A percentile compares a stretch with the other conserved stretches of the same genome.
Evolutionary conservation across 768 basidiomycete species (phyloP).

Genomic region (Boletus pseudo-olivaceus): DNA sequence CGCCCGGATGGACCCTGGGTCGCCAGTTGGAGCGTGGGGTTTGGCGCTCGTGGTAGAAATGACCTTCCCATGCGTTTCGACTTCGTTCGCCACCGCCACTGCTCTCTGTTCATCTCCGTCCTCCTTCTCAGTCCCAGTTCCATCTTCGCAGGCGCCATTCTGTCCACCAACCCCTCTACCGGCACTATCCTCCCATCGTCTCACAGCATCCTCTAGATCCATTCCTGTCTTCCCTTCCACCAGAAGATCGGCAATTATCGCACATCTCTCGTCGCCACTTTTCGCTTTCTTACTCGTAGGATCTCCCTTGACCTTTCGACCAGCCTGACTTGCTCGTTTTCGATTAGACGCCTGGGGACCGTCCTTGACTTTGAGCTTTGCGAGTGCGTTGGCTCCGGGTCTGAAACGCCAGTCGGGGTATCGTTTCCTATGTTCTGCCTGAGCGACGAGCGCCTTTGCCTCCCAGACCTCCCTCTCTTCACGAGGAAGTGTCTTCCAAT

Average conservation of each 20-base stretch:
- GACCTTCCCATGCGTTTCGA: constrained; percentile 6
- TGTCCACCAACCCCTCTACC: constrained; percentile 1
- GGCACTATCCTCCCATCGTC: constrained; percentile 40
- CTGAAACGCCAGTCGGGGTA: constrained; percentile 85
- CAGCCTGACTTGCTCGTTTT: constrained; percentile 28
- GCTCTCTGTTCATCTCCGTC: constrained; percentile 26
- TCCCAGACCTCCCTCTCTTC: constrained; percentile 75
- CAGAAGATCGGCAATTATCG: constrained; percentile 64
- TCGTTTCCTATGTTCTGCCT: constrained; percentile 66
- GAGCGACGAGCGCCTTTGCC: constrained; percentile 64
- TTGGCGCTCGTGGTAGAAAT: not conserved
- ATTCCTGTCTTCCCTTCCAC: constrained; percentile 64
- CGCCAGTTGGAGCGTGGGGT: not conserved
- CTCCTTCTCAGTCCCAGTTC: constrained; percentile 2
- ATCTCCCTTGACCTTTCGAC: constrained; percentile 29
- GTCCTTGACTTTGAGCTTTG: constrained; percentile 38
- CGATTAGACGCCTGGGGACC: constrained; percentile 32
- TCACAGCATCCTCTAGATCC: constrained; percentile 58
- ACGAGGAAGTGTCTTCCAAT: constrained; percentile 68
- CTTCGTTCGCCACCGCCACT: constrained; percentile 15
- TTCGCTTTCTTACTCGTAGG: constrained; percentile 29
- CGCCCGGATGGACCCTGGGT: not conserved
- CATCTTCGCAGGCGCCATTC: constrained; percentile 5
- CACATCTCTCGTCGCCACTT: constrained; percentile 51
- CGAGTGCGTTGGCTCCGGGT: constrained; percentile 51